Evolutionary conservation across 2,329 filamentous ascomycete species (phyloP), one percentile per base, ranked within the genome.

Genomic region (Zasmidium angulare): DNA sequence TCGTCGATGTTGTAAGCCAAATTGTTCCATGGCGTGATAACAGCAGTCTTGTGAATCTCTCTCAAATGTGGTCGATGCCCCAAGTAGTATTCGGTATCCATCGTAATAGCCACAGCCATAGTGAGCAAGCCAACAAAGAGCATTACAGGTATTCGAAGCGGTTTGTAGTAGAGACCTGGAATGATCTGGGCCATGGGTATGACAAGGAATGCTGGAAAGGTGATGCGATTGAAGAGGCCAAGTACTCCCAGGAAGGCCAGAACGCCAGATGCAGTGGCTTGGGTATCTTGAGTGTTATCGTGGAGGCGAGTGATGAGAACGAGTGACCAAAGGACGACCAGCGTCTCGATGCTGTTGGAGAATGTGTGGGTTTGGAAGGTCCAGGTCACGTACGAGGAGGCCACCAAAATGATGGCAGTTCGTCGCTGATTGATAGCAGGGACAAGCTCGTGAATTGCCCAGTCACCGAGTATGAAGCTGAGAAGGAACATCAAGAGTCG

Each of bases 331-430:
- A 91, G 85, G 53, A 99, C 92, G 53, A 93, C 84, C 68, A 99
- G 80, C 2, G 95, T 98, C 79, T 99, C 95, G 66, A 98, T 84
- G 62, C 93, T 96, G 77, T 99, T 99, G 63, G 93, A 98, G 75
- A 99, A 98, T 12, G 95, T 98, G 77, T 99, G 95, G 19, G 91
- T 95, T 77, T 99, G 95, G 78, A 93, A 96, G 48, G 93, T 97
- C 93, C 95, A 99, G 50, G 95, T 99, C 68, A 97, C 93, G 77
- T 98, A 99, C 23, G 92, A 97, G 24, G 93, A 98, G 49, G 93
- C 92, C 61, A 97, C 89, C 58, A 99, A 82, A 49, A 96, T 81
- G 48, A 96, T 85, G 10, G 92, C 91, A 56, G 89, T 80, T 67
- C 85, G 85, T 63, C 91, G 87, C 69, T 84, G 79, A 61, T 87